Percentiles rank a stretch among this genome's conserved stretches.
Evolutionary conservation across 139 green algal species (phyloP).

Genomic region (Closterium sp.): DNA sequence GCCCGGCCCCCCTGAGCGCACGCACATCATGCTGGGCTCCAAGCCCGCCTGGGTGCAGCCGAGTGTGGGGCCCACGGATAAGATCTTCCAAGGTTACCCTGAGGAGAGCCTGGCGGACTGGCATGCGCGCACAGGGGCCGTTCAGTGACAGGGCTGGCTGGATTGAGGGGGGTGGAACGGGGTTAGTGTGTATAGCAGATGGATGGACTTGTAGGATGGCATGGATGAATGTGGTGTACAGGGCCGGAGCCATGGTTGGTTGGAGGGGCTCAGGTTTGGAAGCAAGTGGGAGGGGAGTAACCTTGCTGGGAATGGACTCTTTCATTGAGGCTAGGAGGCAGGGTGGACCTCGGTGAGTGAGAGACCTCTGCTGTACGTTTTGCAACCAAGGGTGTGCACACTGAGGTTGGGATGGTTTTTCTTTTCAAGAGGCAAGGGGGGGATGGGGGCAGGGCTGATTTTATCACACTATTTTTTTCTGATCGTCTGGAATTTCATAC

Average conservation of each 20-base stretch:
- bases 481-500: too few relatives aligned
- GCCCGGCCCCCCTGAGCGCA: constrained; percentile 46
- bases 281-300: neutral
- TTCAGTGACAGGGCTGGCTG: neutral
- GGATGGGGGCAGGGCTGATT: too few relatives aligned
- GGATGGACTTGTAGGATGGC: neutral
- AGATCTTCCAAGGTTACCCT: constrained; percentile 59
- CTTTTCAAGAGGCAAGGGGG: too few relatives aligned
- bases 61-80: constrained; percentile 31
- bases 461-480: too few relatives aligned
- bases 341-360: too few relatives aligned
- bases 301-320: too few relatives aligned
- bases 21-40: constrained; percentile 61
- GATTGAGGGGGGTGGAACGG: too few relatives aligned
- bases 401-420: too few relatives aligned
- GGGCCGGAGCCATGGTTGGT: neutral
- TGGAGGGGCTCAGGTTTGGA: neutral
- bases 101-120: constrained; percentile 61
- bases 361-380: too few relatives aligned
- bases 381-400: too few relatives aligned
- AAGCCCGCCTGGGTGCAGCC: constrained; percentile 58
- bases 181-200: neutral
- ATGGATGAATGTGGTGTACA: neutral
- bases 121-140: constrained; percentile 55
- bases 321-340: neutral